Conservation (phyloP, 208 protist species). For the Leishmania martiniquensis region DNA sequence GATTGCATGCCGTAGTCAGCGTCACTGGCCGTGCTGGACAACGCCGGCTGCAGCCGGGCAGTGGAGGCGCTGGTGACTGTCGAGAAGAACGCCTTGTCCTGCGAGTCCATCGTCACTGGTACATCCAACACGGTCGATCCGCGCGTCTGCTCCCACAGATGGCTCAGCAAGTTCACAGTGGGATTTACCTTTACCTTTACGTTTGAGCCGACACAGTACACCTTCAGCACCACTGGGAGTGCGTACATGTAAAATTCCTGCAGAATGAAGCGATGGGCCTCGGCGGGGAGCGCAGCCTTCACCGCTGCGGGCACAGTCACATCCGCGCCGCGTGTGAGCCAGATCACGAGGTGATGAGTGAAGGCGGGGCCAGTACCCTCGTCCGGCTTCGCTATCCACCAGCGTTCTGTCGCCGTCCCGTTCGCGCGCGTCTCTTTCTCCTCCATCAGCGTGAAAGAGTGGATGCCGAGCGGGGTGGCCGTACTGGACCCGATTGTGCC, state of each 20-base stretch:
- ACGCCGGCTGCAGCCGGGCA: constrained; percentile 8
- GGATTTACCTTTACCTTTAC: constrained; percentile 67
- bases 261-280: constrained; percentile 57
- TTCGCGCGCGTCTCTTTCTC: constrained; percentile 16
- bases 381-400: constrained; percentile 86
- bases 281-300: constrained; percentile 36
- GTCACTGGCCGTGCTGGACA: constrained; percentile 10
- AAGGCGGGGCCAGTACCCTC: constrained; percentile 71
- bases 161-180: constrained; percentile 50
- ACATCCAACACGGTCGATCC: constrained; percentile 23
- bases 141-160: constrained; percentile 25
- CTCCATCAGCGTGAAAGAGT: constrained; percentile 26
- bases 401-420: constrained; percentile 27
- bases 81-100: constrained; percentile 55
- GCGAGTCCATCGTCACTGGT: constrained; percentile 68
- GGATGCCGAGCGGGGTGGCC: constrained; percentile 19
- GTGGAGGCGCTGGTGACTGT: constrained; percentile 19
- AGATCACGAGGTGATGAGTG: constrained; percentile 83
- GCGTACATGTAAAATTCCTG: constrained; percentile 69
- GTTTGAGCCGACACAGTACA: constrained; percentile 71
- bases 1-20: constrained; percentile 10
- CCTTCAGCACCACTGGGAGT: constrained; percentile 83
- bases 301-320: constrained; percentile 41
- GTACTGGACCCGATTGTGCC: background rate
- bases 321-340: constrained; percentile 28